These are phyloP conservation scores for Cryoendolithus antarcticus DNA, from an alignment of 2,329 filamentous ascomycete genomes.

Conservation along the genomic window DNA sequence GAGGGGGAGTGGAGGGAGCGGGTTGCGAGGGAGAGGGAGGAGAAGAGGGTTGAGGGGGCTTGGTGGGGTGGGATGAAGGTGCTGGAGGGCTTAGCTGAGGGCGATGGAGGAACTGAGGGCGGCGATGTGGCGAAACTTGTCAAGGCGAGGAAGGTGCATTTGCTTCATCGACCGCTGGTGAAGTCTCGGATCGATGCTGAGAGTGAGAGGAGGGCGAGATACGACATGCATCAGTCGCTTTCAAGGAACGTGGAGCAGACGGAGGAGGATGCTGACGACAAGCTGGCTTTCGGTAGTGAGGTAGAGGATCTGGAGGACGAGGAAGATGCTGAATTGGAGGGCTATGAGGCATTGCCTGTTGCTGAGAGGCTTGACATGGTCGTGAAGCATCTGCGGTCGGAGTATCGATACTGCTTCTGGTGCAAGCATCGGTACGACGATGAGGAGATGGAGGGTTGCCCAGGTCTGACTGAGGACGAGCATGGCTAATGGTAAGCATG, in stretches of 20 bases:
- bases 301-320: constrained; percentile 60
- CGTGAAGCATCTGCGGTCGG: constrained; percentile 56
- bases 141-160: constrained; percentile 30
- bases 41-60: constrained; percentile 54
- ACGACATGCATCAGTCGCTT: constrained; percentile 54
- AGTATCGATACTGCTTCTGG: constrained; percentile 85
- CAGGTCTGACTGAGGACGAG: constrained; percentile 77
- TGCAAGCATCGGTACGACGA: constrained; percentile 77
- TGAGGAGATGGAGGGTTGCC: constrained; percentile 70
- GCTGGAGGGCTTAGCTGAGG: constrained; percentile 58
- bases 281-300: constrained; percentile 50
- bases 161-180: constrained; percentile 69
- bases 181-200: constrained; percentile 58
- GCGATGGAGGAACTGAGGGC: constrained; percentile 15
- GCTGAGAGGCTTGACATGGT: constrained; percentile 55
- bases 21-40: constrained; percentile 57
- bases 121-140: constrained; percentile 4
- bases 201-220: constrained; percentile 50
- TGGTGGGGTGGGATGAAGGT: constrained; percentile 70
- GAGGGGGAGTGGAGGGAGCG: constrained; percentile 63
- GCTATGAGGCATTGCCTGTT: constrained; percentile 59
- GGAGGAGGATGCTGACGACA: constrained; percentile 62
- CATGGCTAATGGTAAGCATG: constrained; percentile 39
- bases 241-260: constrained; percentile 31
- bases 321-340: constrained; percentile 67